Evolutionary conservation across 306 rosid species (phyloP), one percentile per base, ranked within the genome.

Genomic region (Ceratonia siliqua): DNA sequence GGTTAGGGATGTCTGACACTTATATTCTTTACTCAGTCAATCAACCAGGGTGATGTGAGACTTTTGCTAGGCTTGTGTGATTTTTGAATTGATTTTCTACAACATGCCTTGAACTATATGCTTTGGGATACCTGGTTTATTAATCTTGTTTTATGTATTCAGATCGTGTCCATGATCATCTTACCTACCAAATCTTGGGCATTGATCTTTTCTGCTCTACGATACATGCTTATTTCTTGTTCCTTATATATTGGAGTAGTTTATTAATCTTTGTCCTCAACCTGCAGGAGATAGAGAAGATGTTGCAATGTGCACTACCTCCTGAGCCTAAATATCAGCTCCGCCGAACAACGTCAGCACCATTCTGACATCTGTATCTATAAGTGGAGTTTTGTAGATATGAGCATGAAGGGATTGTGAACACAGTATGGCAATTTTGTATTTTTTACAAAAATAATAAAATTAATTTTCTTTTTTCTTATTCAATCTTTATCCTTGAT

Each of bases 281-380:
- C 74, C 50, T 82, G 83, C 91, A 94, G 98, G 96, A 89, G 82
- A 76, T 85, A 42, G 96, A 94, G 85, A 83, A 86, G 65, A 78
- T 85, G 85, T 76, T 94, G 82, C 87, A 85, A 2, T 21, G 73
- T 62, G 80, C 81, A 30, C 97, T 92, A 5, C 87, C 91, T 62
- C 88, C 92, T 0, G 96, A 94, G 79, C 97, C 98, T 0, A 91
- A 85, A 85, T 89, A 88, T 77, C 98, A 91, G 85, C 94, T 94
- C 62, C 94, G 98, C 49, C 87, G 97, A 87, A 83, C 85, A 2
- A 66, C 91, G 36, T 94, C 98, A 6, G 85, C 97, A 13, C 83
- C 90, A 43, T 80, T 94, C 78, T 94, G 83, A 94, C 69, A 25
- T 73, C 55, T 41, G 80, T 82, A 68, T 79, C 73, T 77, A 59